Percentiles rank a stretch among this genome's conserved stretches.
Evolutionary conservation across 2,329 filamentous ascomycete species (phyloP).

Genomic region (Alternaria hordeiaustralica): DNA sequence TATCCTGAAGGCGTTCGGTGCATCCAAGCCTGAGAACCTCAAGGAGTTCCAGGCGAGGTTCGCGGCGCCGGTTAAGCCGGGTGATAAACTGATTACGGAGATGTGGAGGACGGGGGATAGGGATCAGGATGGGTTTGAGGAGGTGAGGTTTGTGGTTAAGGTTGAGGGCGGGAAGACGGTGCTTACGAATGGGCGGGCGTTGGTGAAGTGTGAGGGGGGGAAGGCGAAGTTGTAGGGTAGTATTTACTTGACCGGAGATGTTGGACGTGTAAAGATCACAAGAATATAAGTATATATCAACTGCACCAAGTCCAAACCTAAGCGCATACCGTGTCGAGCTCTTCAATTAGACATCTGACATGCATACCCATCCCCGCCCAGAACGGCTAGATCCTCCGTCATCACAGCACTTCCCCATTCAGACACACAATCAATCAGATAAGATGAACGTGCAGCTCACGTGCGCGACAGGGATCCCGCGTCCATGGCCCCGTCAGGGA

Average conservation of each 20-base stretch:
- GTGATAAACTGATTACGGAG: slow-evolving; percentile 79
- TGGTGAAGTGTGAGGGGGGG: slow-evolving; percentile 69
- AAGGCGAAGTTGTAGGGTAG: slow-evolving; percentile 47
- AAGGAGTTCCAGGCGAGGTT: slow-evolving; percentile 90
- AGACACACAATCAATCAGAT: slow-evolving; percentile 24
- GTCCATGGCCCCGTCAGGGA: background rate
- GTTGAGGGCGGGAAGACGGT: slow-evolving; percentile 84
- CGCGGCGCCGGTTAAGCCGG: slow-evolving; percentile 81
- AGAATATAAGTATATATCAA: background rate
- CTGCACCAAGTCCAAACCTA: background rate
- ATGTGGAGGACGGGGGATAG: slow-evolving; percentile 78
- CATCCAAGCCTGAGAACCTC: slow-evolving; percentile 78
- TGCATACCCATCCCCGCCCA: slow-evolving; percentile 8
- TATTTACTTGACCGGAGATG: background rate
- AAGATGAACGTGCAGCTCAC: slow-evolving; percentile 28
- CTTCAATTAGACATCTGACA: background rate
- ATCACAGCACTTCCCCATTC: background rate
- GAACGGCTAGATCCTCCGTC: slow-evolving; percentile 29
- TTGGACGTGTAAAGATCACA: background rate
- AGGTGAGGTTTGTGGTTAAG: slow-evolving; percentile 79
- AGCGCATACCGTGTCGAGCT: background rate
- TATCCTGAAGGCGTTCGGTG: slow-evolving; percentile 75
- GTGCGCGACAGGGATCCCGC: background rate
- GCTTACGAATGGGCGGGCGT: slow-evolving; percentile 82
- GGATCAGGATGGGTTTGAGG: slow-evolving; percentile 72